Evolutionary conservation across 306 rosid genomes (phyloP).

Genomic region (Cyclanthera cordifolia): DNA sequence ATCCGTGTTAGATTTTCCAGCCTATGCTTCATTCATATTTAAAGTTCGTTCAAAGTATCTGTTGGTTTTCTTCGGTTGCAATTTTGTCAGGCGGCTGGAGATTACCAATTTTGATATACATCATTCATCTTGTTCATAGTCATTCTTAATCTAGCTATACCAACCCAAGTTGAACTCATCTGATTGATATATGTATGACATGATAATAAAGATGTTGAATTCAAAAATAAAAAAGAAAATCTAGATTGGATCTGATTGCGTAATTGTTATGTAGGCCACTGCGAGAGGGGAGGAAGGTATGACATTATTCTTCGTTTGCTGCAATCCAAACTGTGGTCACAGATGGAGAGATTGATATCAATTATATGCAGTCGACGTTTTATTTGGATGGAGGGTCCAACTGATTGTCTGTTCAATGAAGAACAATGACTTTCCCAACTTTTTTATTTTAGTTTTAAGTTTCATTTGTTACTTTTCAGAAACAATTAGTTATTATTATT

Average conservation of each 20-base stretch:
- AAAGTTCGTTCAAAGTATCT: not conserved
- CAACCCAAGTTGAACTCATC: no score
- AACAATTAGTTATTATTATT: no score
- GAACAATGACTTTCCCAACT: no score
- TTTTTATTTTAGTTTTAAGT: no score
- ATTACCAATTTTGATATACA: not conserved
- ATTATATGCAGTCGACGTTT: not conserved
- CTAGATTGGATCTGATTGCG: constrained; percentile 5
- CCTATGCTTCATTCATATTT: not conserved
- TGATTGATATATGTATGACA: no score
- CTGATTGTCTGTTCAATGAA: no score
- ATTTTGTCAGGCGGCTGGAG: not conserved
- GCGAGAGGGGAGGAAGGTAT: constrained; percentile 71
- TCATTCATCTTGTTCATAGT: not conserved
- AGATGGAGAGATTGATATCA: constrained; percentile 50
- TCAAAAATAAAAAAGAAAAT: no score
- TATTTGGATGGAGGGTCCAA: no score
- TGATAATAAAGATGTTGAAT: no score
- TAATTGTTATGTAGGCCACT: constrained; percentile 38
- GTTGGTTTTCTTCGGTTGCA: not conserved
- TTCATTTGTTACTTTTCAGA: no score
- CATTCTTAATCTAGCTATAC: not conserved
- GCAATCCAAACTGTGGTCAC: constrained; percentile 69
- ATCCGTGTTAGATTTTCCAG: not conserved
- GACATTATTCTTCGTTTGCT: constrained; percentile 68